A percentile compares a stretch with the other conserved stretches of the same genome.
phyloP scores from a whole-genome alignment of 2,329 filamentous ascomycete species.

The Ceratocystis albifundus region DNA sequence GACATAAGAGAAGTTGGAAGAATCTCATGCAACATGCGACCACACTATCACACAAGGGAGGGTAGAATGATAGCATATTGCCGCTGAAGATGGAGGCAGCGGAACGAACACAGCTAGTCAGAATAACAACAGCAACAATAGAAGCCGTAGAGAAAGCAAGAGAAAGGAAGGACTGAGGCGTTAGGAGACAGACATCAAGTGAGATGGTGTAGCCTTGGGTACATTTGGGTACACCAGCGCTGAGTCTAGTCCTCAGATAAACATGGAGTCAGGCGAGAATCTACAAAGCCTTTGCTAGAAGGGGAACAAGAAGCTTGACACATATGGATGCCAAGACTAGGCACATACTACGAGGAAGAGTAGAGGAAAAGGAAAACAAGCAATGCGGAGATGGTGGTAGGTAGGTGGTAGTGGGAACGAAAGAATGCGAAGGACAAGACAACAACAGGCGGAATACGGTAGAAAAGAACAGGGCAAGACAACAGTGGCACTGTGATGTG shows the following conservation, averaged over 20 bases:
- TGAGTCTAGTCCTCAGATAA: too few relatives aligned
- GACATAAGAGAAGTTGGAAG: neutral
- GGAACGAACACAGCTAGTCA: neutral
- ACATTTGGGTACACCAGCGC: neutral
- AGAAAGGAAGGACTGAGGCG: neutral
- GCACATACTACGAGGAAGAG: neutral
- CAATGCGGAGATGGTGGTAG: neutral
- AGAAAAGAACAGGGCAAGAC: neutral
- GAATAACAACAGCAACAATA: neutral
- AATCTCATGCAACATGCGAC: constrained; percentile 7
- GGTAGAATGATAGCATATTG: neutral
- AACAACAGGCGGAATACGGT: neutral
- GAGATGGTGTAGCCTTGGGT: neutral
- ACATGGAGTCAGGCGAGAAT: too few relatives aligned
- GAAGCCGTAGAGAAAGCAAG: neutral
- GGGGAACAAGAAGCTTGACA: neutral
- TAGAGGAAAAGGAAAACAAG: neutral
- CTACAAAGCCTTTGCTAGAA: neutral
- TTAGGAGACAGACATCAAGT: neutral
- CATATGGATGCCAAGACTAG: neutral
- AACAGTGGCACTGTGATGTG: neutral
- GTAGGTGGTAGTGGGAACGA: neutral
- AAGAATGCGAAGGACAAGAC: neutral
- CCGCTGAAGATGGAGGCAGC: neutral
- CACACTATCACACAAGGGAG: neutral